These are phyloP conservation scores for Quercus lobata DNA, from an alignment of 331 rosid genomes.

Conservation along the genomic window DNA sequence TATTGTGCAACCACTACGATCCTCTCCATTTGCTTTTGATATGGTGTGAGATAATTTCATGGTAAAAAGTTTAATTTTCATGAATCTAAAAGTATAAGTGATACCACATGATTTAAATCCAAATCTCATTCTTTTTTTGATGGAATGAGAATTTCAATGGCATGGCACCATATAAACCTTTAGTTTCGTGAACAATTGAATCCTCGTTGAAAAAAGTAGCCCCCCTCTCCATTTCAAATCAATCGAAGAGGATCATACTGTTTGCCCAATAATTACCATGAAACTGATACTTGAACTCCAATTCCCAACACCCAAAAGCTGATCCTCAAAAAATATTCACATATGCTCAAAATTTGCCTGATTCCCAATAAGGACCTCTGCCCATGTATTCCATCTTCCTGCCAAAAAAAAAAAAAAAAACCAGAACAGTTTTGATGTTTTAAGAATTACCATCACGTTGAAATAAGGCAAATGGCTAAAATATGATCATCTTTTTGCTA, in stretches of 20 bases:
- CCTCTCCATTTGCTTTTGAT: too few species aligned
- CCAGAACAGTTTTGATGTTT: neutral
- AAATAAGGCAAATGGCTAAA: neutral
- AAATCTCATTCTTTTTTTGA: too few species aligned
- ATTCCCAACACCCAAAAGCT: neutral
- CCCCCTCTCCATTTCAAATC: too few species aligned
- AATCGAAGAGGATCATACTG: too few species aligned
- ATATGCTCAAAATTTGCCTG: neutral
- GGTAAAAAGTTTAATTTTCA: too few species aligned
- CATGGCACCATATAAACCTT: too few species aligned
- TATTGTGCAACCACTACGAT: neutral
- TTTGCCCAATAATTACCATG: neutral
- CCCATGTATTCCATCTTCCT: neutral
- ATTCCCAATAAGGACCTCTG: neutral
- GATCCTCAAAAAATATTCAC: neutral
- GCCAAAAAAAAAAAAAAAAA: neutral
- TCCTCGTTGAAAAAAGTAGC: too few species aligned
- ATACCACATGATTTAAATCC: too few species aligned
- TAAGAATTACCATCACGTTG: neutral
- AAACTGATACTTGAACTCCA: neutral
- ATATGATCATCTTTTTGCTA: neutral
- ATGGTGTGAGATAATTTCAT: too few species aligned
- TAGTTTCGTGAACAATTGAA: too few species aligned
- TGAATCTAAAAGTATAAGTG: too few species aligned
- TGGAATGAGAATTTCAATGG: too few species aligned